phyloP scores from a whole-genome alignment of 257 asterid genomes.

The Gentiana straminea region DNA sequence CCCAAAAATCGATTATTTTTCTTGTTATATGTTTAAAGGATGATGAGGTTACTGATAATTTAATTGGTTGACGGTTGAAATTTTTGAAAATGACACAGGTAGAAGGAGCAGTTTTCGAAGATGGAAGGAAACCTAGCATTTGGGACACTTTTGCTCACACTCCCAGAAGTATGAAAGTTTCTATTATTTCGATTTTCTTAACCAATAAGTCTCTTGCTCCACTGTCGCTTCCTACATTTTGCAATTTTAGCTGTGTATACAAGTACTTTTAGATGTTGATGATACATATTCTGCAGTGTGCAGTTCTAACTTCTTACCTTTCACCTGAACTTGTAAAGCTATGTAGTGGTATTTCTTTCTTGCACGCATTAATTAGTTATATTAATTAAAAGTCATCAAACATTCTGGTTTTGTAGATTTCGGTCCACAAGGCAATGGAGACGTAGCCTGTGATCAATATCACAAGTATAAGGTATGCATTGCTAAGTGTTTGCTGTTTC shows the following conservation, averaged over 20 bases:
- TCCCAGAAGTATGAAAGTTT: not conserved
- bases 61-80: too few relatives aligned
- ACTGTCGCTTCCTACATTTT: too few relatives aligned
- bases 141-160: constrained; percentile 11
- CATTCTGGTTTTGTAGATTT: too few relatives aligned
- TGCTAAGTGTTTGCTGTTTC: not conserved
- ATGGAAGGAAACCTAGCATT: constrained; percentile 10
- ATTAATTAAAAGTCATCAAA: too few relatives aligned
- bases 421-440: constrained; percentile 15
- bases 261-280: too few relatives aligned
- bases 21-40: not conserved
- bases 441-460: constrained; percentile 22
- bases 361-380: too few relatives aligned
- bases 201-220: too few relatives aligned
- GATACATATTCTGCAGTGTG: too few relatives aligned
- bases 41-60: not conserved
- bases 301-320: too few relatives aligned
- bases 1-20: not conserved
- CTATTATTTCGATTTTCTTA: not conserved
- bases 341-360: too few relatives aligned
- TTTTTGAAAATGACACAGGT: constrained; percentile 1
- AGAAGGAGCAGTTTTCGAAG: constrained; percentile 11
- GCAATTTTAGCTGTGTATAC: too few relatives aligned
- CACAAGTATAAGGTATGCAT: constrained; percentile 22
- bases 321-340: too few relatives aligned